Percentiles rank a stretch among this genome's conserved stretches.
Conservation (phyloP, 208 protist species). For the Entamoeba invadens region DNA sequence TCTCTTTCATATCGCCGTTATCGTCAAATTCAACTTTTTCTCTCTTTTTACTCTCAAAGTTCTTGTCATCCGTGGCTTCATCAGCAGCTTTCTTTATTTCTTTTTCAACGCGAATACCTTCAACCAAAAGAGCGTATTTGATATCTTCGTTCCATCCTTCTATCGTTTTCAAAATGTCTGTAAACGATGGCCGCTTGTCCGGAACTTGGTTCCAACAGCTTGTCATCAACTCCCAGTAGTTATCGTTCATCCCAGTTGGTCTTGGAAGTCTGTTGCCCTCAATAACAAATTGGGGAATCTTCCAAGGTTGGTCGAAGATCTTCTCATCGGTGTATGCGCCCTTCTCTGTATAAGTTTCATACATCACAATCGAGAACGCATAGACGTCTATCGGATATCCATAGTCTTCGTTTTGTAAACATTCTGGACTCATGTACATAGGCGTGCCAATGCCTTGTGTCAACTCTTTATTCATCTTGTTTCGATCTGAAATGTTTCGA, state of each 20-base stretch:
- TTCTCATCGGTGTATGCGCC: not conserved
- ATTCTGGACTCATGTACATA: not conserved
- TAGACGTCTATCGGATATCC: not conserved
- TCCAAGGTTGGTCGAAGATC: not conserved
- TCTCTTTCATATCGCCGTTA: too few species aligned
- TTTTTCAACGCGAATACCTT: not conserved
- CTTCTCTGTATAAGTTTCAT: not conserved
- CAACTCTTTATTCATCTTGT: not conserved
- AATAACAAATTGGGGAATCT: constrained; percentile 2
- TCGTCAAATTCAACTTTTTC: too few species aligned
- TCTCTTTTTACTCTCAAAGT: too few species aligned
- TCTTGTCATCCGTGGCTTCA: too few species aligned
- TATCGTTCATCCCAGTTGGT: not conserved
- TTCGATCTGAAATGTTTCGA: not conserved
- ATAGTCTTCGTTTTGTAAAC: not conserved
- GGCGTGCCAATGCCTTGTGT: not conserved
- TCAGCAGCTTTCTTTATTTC: too few species aligned
- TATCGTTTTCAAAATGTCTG: not conserved
- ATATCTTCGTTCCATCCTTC: not conserved
- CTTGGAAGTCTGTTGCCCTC: not conserved
- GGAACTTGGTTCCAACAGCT: not conserved
- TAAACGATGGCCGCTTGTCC: not conserved
- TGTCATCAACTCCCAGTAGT: not conserved
- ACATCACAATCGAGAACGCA: not conserved
- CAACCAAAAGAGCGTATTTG: not conserved